Conservation (phyloP, 441 rosid genomes). For the Kokia cookei region DNA sequence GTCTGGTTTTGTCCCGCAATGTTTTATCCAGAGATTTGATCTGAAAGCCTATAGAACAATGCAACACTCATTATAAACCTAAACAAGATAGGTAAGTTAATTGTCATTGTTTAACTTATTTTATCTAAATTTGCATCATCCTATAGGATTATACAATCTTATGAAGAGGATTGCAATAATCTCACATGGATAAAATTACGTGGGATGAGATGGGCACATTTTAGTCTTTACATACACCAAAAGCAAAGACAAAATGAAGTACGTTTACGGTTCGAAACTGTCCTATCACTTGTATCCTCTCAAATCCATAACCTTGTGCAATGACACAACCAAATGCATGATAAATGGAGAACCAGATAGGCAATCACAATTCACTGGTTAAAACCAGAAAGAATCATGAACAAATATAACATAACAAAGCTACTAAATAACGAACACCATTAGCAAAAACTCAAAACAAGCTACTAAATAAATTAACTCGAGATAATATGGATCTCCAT, state of each 20-base stretch:
- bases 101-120: not conserved
- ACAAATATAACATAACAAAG: not conserved
- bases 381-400: not conserved
- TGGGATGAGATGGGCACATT: not conserved
- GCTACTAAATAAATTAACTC: not conserved
- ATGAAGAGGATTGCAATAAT: not conserved
- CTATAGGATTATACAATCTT: not conserved
- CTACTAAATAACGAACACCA: not conserved
- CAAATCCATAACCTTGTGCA: not conserved
- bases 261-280: not conserved
- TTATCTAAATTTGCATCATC: not conserved
- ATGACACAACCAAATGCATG: not conserved
- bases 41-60: slow-evolving; percentile 47
- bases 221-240: not conserved
- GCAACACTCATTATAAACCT: slow-evolving; percentile 7
- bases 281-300: not conserved
- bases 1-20: slow-evolving; percentile 31
- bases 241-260: not conserved
- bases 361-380: not conserved
- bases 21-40: slow-evolving; percentile 32
- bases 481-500: not conserved
- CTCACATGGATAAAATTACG: not conserved
- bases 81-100: not conserved
- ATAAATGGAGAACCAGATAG: not conserved
- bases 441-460: not conserved